phyloP scores from a whole-genome alignment of 2,329 filamentous ascomycete species.

The Phialophora verrucosa region DNA sequence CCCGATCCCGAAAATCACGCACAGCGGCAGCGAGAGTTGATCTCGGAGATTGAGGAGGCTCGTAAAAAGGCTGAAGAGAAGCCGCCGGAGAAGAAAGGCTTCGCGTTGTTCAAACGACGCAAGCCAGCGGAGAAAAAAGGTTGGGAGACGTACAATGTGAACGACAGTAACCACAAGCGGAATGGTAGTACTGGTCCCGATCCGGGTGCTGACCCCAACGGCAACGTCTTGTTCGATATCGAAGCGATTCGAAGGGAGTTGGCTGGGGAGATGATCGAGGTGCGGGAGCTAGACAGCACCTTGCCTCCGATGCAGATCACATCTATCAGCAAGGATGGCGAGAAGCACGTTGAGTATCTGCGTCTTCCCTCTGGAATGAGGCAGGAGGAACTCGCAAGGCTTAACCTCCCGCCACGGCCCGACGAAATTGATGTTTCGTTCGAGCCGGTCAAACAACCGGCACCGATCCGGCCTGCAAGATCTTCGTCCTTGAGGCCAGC shows the following conservation, averaged over 20 bases:
- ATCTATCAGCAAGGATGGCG: slow-evolving; percentile 34
- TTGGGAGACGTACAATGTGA: slow-evolving; percentile 92
- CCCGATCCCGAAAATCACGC: slow-evolving; percentile 93
- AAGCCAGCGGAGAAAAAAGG: slow-evolving; percentile 74
- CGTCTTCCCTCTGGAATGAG: slow-evolving; percentile 36
- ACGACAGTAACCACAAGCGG: slow-evolving; percentile 21
- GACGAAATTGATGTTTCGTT: slow-evolving; percentile 37
- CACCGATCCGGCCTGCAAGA: slow-evolving; percentile 18
- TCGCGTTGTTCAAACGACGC: slow-evolving; percentile 80
- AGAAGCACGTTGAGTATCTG: slow-evolving; percentile 38
- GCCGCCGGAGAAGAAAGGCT: slow-evolving; percentile 71
- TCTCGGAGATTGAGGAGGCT: slow-evolving; percentile 95
- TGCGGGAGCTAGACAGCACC: slow-evolving; percentile 84
- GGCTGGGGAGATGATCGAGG: slow-evolving; percentile 71
- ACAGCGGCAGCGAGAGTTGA: slow-evolving; percentile 85
- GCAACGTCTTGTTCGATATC: slow-evolving; percentile 83
- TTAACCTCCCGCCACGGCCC: slow-evolving; percentile 39
- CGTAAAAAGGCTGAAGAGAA: slow-evolving; percentile 83
- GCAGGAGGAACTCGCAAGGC: slow-evolving; percentile 36
- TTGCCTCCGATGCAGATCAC: slow-evolving; percentile 84
- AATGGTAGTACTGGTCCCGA: slow-evolving; percentile 19
- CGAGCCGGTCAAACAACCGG: slow-evolving; percentile 21
- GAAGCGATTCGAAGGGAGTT: slow-evolving; percentile 91
- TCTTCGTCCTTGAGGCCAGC: slow-evolving; percentile 28
- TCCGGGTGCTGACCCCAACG: slow-evolving; percentile 53